Evolutionary conservation across 495 filamentous ascomycete species (phyloP).

Genomic region (Paragyromitra xinjiangensis): DNA sequence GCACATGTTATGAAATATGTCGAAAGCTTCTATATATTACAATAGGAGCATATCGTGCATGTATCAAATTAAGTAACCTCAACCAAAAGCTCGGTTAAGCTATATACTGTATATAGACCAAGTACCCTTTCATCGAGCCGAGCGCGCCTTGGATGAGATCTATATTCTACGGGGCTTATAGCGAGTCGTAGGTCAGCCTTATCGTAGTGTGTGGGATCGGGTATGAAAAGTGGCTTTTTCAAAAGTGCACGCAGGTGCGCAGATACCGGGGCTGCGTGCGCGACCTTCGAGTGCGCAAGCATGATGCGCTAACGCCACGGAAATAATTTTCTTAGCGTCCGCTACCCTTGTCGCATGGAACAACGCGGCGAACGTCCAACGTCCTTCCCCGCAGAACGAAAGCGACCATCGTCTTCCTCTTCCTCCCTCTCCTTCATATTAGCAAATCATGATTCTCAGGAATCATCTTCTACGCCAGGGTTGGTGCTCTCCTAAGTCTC

Average conservation of each 20-base stretch:
- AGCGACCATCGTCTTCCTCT: neutral
- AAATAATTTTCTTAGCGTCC: conserved; percentile 21
- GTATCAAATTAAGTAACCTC: neutral
- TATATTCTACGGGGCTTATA: neutral
- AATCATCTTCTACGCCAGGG: conserved; percentile 42
- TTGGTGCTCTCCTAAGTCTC: conserved; percentile 19
- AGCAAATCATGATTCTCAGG: conserved; percentile 50
- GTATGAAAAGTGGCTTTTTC: neutral
- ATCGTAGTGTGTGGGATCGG: neutral
- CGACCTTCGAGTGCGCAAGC: conserved; percentile 4
- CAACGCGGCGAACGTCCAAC: conserved; percentile 30
- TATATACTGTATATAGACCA: neutral
- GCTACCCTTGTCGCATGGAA: conserved; percentile 20
- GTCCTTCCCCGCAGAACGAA: conserved; percentile 5
- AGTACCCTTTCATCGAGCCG: neutral
- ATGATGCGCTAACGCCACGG: conserved; percentile 25
- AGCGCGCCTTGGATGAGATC: neutral
- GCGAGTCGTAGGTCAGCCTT: neutral
- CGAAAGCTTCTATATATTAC: conserved; percentile 17
- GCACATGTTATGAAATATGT: conserved; percentile 8
- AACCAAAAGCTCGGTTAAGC: neutral
- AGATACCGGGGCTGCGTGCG: neutral
- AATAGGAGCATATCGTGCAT: conserved; percentile 1
- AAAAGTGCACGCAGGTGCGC: neutral
- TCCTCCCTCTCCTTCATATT: neutral